These are phyloP conservation scores for Acacia crassicarpa DNA, from an alignment of 306 rosid genomes.

Conservation along the genomic window DNA sequence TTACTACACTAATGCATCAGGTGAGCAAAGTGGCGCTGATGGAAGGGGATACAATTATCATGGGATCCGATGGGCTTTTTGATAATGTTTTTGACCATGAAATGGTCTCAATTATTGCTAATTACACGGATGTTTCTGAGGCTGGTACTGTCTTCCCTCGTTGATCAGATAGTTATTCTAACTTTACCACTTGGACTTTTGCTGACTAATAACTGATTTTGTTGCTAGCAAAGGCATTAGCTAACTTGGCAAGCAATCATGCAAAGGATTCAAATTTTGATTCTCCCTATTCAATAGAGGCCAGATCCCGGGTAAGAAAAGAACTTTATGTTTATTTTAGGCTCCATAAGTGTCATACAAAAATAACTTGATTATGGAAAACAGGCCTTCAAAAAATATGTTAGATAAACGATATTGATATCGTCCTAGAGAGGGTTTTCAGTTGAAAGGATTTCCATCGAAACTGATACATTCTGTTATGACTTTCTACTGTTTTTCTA, in stretches of 20 bases:
- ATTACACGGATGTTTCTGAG: constrained; percentile 58
- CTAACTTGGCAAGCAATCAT: constrained; percentile 82
- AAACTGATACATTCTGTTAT: not conserved
- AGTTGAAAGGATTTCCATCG: not conserved
- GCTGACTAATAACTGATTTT: constrained; percentile 37
- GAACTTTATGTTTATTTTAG: not conserved
- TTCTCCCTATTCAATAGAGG: constrained; percentile 88
- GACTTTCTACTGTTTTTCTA: not conserved
- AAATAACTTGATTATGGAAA: not conserved
- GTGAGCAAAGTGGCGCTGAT: constrained; percentile 63
- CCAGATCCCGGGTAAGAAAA: constrained; percentile 66
- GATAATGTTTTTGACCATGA: constrained; percentile 81
- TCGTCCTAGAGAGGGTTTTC: not conserved
- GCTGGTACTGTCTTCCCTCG: constrained; percentile 62
- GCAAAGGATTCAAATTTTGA: constrained; percentile 75
- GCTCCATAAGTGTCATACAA: not conserved
- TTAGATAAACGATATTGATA: not conserved
- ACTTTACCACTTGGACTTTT: constrained; percentile 5
- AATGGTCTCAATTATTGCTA: constrained; percentile 48
- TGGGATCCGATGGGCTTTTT: constrained; percentile 88
- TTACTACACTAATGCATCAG: constrained; percentile 30
- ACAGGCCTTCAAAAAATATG: not conserved
- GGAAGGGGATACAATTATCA: constrained; percentile 74
- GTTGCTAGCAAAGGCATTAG: constrained; percentile 89
- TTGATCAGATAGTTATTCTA: constrained; percentile 15